Evolutionary conservation across 2,329 filamentous ascomycete species (phyloP).

Genomic region (Chrysosporium queenslandicum): DNA sequence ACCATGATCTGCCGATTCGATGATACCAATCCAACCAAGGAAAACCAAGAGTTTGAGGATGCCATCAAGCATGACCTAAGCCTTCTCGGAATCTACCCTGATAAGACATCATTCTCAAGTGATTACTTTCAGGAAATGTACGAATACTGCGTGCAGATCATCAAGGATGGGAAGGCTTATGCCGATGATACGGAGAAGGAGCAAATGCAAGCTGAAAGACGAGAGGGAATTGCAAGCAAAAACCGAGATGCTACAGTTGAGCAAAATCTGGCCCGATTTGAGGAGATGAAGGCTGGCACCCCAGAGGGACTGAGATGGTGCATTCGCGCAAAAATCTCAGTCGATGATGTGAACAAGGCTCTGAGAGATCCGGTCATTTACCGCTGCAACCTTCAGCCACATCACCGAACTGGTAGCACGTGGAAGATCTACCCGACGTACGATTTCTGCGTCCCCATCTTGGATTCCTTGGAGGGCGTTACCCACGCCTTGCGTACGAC

Average conservation of each 20-base stretch:
- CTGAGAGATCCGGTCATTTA: slow-evolving; percentile 96
- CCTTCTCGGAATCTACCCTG: slow-evolving; percentile 84
- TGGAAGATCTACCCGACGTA: slow-evolving; percentile 61
- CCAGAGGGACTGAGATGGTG: slow-evolving; percentile 74
- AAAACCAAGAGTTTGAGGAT: slow-evolving; percentile 94
- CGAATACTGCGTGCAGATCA: slow-evolving; percentile 71
- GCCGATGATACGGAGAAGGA: slow-evolving; percentile 90
- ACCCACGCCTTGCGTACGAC: slow-evolving; percentile 57
- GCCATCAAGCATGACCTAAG: slow-evolving; percentile 84
- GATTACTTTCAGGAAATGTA: slow-evolving; percentile 94
- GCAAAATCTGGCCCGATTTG: slow-evolving; percentile 75
- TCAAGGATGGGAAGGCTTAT: slow-evolving; percentile 80
- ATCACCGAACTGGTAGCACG: slow-evolving; percentile 53
- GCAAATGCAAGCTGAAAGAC: slow-evolving; percentile 74
- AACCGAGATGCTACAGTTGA: slow-evolving; percentile 68
- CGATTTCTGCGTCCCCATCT: slow-evolving; percentile 55
- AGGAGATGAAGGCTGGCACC: slow-evolving; percentile 83
- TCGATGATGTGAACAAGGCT: slow-evolving; percentile 87
- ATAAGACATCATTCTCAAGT: slow-evolving; percentile 77
- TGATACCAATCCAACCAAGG: slow-evolving; percentile 94
- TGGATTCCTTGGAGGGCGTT: slow-evolving; percentile 54
- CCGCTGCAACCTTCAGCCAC: slow-evolving; percentile 65
- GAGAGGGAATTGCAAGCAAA: slow-evolving; percentile 71
- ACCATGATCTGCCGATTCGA: slow-evolving; percentile 88
- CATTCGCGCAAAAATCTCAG: slow-evolving; percentile 87